Percentiles rank a stretch among this genome's conserved stretches.
These are phyloP conservation scores for Dictyophora rubrovolvata DNA, from an alignment of 768 basidiomycete species.

Conservation along the genomic window DNA sequence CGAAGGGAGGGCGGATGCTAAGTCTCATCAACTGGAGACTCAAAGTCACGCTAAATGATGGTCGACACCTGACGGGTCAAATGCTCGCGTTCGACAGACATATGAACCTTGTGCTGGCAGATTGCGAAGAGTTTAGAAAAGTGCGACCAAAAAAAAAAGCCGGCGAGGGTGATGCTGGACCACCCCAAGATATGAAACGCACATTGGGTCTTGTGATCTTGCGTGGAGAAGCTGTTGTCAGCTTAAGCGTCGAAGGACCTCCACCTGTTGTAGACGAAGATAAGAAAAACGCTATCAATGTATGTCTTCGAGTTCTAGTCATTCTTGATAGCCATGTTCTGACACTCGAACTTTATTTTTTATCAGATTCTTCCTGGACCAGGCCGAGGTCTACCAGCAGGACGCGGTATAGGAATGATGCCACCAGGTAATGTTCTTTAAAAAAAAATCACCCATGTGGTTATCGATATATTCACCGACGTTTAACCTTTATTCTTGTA, in stretches of 20 bases:
- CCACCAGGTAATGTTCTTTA: constrained; percentile 53
- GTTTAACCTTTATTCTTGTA: constrained; percentile 25
- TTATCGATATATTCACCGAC: background rate
- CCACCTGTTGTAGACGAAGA: constrained; percentile 88
- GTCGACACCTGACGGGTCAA: constrained; percentile 89
- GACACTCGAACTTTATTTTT: constrained; percentile 12
- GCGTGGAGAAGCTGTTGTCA: constrained; percentile 93
- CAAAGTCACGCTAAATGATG: constrained; percentile 95
- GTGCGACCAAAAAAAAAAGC: constrained; percentile 88
- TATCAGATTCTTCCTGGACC: constrained; percentile 74
- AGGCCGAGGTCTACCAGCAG: constrained; percentile 91
- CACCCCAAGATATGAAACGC: constrained; percentile 91
- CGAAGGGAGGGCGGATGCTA: constrained; percentile 98
- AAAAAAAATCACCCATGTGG: constrained; percentile 23
- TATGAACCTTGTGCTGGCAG: constrained; percentile 98
- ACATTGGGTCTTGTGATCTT: constrained; percentile 94
- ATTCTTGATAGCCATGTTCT: background rate
- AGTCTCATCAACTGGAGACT: constrained; percentile 95
- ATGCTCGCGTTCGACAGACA: constrained; percentile 99
- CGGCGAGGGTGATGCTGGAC: constrained; percentile 58
- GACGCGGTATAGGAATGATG: constrained; percentile 95
- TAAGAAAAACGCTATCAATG: constrained; percentile 65
- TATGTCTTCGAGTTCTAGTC: constrained; percentile 8
- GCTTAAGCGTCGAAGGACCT: constrained; percentile 88
- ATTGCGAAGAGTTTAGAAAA: constrained; percentile 95